Conservation (phyloP, 2,329 filamentous ascomycete species). For the Bipolaris oryzae region DNA sequence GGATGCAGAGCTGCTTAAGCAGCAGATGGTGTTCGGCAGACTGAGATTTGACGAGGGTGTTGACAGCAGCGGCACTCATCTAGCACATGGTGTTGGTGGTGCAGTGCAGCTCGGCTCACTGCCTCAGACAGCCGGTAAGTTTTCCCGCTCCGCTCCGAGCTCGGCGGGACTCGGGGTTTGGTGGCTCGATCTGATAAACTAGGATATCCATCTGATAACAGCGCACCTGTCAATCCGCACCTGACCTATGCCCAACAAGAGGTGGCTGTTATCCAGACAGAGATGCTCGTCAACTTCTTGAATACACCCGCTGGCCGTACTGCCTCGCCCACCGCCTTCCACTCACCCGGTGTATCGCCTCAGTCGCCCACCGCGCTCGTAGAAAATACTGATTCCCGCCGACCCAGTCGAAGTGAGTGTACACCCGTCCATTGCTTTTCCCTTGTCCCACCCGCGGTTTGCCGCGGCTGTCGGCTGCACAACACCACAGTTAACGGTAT, state of each 20-base stretch:
- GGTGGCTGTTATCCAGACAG: too few relatives aligned
- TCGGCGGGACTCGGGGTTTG: slow-evolving; percentile 24
- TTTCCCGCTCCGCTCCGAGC: slow-evolving; percentile 22
- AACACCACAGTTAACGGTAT: neutral
- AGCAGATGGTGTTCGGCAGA: neutral
- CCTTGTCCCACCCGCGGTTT: slow-evolving; percentile 4
- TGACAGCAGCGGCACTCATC: too few relatives aligned
- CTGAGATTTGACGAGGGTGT: neutral
- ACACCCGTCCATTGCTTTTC: slow-evolving; percentile 11
- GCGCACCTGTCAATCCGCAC: slow-evolving; percentile 13
- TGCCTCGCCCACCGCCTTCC: neutral
- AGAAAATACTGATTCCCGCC: slow-evolving; percentile 19
- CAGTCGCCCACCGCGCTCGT: slow-evolving; percentile 11
- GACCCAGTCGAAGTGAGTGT: slow-evolving; percentile 28
- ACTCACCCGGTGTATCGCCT: slow-evolving; percentile 10
- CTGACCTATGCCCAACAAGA: slow-evolving; percentile 2
- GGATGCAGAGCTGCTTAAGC: neutral
- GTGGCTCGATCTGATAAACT: slow-evolving; percentile 38
- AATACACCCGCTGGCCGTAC: neutral
- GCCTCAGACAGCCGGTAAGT: neutral
- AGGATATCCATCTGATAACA: slow-evolving; percentile 27
- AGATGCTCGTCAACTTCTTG: slow-evolving; percentile 26
- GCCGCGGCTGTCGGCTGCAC: slow-evolving; percentile 15
- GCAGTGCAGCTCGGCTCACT: too few relatives aligned
- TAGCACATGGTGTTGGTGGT: neutral